Percentiles rank a stretch among this genome's conserved stretches.
Conservation (phyloP, 345 rosid species). For the Cardamine chenopodiifolia region DNA sequence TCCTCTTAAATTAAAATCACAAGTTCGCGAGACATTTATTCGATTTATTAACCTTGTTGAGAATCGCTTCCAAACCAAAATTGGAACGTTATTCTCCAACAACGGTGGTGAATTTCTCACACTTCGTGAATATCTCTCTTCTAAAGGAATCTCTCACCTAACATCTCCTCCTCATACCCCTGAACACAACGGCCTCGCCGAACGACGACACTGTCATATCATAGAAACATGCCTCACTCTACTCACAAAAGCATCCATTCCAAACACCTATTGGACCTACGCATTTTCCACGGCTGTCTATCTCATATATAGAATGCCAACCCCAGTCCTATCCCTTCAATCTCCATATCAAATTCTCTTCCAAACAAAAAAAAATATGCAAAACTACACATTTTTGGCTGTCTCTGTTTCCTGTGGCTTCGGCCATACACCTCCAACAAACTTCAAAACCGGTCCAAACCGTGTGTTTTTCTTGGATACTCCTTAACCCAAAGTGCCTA, state of each 20-base stretch:
- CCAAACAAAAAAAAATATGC: background rate
- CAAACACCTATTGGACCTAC: no score
- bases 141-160: background rate
- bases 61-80: background rate
- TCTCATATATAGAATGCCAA: background rate
- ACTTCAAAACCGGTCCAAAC: background rate
- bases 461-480: no score
- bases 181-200: background rate
- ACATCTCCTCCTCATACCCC: background rate
- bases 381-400: no score
- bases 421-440: background rate
- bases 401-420: background rate
- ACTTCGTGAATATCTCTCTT: fast-evolving
- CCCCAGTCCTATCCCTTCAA: background rate
- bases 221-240: no score
- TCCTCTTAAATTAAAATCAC: background rate
- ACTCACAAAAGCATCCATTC: no score
- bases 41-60: background rate
- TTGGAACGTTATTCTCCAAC: background rate
- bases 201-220: background rate
- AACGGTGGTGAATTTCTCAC: background rate
- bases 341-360: background rate
- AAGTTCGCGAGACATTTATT: background rate
- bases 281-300: no score
- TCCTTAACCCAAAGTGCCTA: background rate